Conservation (phyloP, 331 rosid genomes). For the Cucumis variabilis region DNA sequence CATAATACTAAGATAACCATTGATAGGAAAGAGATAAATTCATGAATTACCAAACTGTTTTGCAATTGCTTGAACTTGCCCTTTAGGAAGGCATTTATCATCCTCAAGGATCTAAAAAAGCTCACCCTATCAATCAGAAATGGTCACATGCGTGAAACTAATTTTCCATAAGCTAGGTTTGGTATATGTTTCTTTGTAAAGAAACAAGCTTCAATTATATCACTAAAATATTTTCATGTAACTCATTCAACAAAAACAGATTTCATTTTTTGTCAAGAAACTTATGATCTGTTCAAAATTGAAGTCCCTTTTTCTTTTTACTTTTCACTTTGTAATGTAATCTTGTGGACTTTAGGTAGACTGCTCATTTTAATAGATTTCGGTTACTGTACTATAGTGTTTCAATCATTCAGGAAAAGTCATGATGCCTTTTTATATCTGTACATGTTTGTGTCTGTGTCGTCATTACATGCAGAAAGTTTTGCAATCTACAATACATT, state of each 20-base stretch:
- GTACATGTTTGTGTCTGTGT: background rate
- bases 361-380: background rate
- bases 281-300: no score
- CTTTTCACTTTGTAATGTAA: background rate
- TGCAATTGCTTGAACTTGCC: conserved; percentile 97
- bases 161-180: conserved; percentile 10
- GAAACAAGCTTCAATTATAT: background rate
- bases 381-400: background rate
- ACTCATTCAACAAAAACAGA: background rate
- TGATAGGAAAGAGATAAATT: conserved; percentile 23
- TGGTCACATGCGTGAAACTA: conserved; percentile 26
- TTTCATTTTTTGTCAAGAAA: background rate
- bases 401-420: background rate
- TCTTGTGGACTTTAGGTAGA: background rate
- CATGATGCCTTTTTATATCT: background rate
- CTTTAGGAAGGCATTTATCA: conserved; percentile 97
- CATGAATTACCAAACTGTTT: conserved; percentile 82
- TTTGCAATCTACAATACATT: background rate
- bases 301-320: background rate
- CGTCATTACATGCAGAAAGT: background rate
- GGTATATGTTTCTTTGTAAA: background rate
- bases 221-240: background rate
- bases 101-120: conserved; percentile 98
- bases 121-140: conserved; percentile 70
- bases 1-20: background rate